Base-by-base conservation (phyloP, 2,329 filamentous ascomycete species). In the Paecilomyces formosus region DNA sequence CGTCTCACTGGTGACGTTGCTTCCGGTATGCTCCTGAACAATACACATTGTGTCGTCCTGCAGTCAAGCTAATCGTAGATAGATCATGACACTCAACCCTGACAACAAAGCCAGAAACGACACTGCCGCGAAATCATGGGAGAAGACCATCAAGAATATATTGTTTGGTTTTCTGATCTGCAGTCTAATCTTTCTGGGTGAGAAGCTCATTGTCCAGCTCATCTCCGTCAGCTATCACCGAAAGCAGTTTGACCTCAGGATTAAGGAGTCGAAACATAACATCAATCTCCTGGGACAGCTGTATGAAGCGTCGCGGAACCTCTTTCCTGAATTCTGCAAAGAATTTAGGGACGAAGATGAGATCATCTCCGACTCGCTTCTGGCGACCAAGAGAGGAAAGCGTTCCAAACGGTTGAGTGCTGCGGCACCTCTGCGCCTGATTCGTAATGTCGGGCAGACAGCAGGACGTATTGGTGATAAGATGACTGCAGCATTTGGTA, bases 301-400 rank as follows among this genome's bases (percentile, higher is more conserved):
- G 57, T 97, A 95, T 72, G 92, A 97, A 63, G 92, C 92, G 21
- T 97, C 93, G 2, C 84, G 92, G 56, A 82, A 86, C 4, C 80
- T 97, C 55, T 99, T 97, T 69, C 94, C 94, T 26, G 88, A 92
- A 76, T 96, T 96, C 77, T 96, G 92, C 75, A 82, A 80, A 24
- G 93, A 97, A 67, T 97, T 99, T 67, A 81, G 83, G 18, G 90
- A 97, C 24, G 94, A 97, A 71, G 94, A 99, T 74, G 89, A 92
- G 70, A 81, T 91, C 67, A 97, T 99, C 71, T 90, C 89, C 69
- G 92, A 96, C 74, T 89, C 87, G 60, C 85, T 92, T 68, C 78
- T 90, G 53, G 78, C 81, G 15, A 82, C 81, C 61, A 85, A 83
- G 59, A 81, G 79, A 65, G 80, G 77, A 51, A 65, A 64, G 57